A percentile compares a stretch with the other conserved stretches of the same genome.
Conservation (phyloP, 371 early-diverging fungal genomes). For the Mucor mucedo region DNA sequence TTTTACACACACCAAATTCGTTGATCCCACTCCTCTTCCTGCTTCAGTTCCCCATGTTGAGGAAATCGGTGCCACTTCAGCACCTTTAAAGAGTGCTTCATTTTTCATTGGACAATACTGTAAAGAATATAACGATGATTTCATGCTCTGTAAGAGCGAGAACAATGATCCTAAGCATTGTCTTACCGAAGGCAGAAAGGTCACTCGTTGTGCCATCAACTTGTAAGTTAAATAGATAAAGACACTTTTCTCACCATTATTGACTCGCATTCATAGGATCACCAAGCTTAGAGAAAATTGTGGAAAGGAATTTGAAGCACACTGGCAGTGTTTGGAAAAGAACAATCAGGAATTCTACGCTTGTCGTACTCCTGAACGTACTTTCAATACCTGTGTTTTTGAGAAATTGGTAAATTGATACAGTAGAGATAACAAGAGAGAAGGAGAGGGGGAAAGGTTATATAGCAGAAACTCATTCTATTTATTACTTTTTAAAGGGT, state of each 20-base stretch:
- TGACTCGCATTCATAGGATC: conserved; percentile 56
- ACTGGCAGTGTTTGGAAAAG: conserved; percentile 93
- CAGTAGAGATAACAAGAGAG: background rate
- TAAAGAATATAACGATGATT: conserved; percentile 94
- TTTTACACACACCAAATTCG: conserved; percentile 54
- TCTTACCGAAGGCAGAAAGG: conserved; percentile 92
- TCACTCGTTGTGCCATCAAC: conserved; percentile 93
- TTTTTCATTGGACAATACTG: conserved; percentile 91
- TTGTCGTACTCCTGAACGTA: conserved; percentile 84
- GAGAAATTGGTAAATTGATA: conserved; percentile 77
- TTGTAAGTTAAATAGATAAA: conserved; percentile 58
- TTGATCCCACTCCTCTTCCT: conserved; percentile 81
- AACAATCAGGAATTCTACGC: conserved; percentile 86
- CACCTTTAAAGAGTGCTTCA: conserved; percentile 91
- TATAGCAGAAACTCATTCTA: too few species aligned
- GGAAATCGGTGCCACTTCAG: conserved; percentile 91
- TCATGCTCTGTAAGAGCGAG: conserved; percentile 95
- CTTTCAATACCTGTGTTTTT: conserved; percentile 91
- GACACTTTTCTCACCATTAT: too few species aligned
- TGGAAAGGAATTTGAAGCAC: conserved; percentile 83
- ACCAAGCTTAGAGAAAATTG: conserved; percentile 90
- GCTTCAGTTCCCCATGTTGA: conserved; percentile 73
- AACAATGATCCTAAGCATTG: conserved; percentile 90
- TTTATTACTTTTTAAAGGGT: conserved; percentile 54
- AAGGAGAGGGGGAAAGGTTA: background rate